Conservation (phyloP, 768 basidiomycete genomes). For the Lanmaoa pseudosensibilis region DNA sequence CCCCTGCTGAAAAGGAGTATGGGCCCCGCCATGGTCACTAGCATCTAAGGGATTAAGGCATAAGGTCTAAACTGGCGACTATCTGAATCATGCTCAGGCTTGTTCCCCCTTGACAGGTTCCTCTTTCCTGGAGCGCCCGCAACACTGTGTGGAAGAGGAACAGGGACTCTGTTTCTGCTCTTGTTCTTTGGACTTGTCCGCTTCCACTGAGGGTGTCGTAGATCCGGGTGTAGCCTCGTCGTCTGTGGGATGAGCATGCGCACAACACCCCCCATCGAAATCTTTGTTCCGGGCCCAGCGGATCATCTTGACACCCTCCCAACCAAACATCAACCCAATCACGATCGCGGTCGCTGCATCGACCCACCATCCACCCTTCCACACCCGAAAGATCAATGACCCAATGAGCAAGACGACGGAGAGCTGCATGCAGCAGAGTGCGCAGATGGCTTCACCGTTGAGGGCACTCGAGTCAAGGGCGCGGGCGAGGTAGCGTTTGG, state of each 20-base stretch:
- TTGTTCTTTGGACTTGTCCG: neutral
- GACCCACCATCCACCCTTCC: conserved; percentile 51
- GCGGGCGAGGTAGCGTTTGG: conserved; percentile 45
- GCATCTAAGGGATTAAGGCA: neutral
- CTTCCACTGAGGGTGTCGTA: neutral
- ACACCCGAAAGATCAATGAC: conserved; percentile 38
- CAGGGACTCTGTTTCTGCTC: neutral
- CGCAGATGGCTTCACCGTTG: conserved; percentile 45
- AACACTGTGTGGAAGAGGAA: neutral
- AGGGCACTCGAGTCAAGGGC: conserved; percentile 46
- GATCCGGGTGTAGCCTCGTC: neutral
- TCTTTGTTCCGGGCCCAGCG: conserved; percentile 36
- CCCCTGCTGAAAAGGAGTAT: neutral
- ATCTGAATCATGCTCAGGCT: conserved; percentile 2
- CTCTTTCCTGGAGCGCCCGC: neutral
- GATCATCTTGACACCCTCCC: conserved; percentile 47
- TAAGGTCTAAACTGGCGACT: neutral
- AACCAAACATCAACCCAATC: conserved; percentile 42
- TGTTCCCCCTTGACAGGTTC: neutral
- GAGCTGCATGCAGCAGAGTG: conserved; percentile 44
- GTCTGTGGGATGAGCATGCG: neutral
- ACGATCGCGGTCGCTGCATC: conserved; percentile 44
- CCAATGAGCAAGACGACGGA: conserved; percentile 45
- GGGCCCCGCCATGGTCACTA: too few species aligned
- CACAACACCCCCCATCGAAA: conserved; percentile 43